A percentile compares a stretch with the other conserved stretches of the same genome.
Conservation (phyloP, 2,329 filamentous ascomycete species). For the Cercospora sp. region DNA sequence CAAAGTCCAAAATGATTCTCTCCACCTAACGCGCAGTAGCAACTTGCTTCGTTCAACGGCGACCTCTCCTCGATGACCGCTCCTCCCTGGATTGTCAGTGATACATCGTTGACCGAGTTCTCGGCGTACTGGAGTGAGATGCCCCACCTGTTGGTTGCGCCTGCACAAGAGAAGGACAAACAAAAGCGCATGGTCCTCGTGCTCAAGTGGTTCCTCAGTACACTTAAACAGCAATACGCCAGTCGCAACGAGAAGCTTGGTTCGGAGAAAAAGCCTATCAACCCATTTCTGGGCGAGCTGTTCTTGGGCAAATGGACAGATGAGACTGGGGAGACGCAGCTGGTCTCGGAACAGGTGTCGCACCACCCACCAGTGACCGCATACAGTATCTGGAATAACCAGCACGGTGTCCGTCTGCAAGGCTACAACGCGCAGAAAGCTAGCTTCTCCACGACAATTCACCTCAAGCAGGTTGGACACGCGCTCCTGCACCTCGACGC, state of each 20-base stretch:
- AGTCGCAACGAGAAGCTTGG: constrained; percentile 75
- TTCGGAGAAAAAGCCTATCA: constrained; percentile 96
- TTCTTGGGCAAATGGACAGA: constrained; percentile 92
- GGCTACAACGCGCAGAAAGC: constrained; percentile 97
- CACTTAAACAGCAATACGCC: constrained; percentile 82
- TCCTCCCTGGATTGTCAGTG: constrained; percentile 57
- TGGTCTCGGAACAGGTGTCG: constrained; percentile 94
- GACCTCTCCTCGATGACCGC: constrained; percentile 59
- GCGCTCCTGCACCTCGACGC: constrained; percentile 74
- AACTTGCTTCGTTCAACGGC: constrained; percentile 57
- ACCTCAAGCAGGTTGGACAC: constrained; percentile 78
- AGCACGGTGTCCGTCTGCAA: constrained; percentile 71
- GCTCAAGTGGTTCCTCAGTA: constrained; percentile 95
- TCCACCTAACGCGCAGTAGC: constrained; percentile 40
- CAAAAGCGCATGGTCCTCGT: constrained; percentile 82
- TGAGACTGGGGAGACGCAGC: constrained; percentile 73
- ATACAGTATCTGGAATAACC: constrained; percentile 85
- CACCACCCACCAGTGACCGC: constrained; percentile 95
- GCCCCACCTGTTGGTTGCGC: constrained; percentile 71
- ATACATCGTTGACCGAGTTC: constrained; percentile 58
- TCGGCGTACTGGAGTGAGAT: constrained; percentile 61
- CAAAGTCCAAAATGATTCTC: neutral
- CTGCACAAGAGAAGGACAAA: constrained; percentile 74
- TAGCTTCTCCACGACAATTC: constrained; percentile 89
- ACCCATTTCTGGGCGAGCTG: constrained; percentile 92